These are phyloP conservation scores for Fusarium heterosporum DNA, from an alignment of 2,329 filamentous ascomycete species.

Conservation along the genomic window DNA sequence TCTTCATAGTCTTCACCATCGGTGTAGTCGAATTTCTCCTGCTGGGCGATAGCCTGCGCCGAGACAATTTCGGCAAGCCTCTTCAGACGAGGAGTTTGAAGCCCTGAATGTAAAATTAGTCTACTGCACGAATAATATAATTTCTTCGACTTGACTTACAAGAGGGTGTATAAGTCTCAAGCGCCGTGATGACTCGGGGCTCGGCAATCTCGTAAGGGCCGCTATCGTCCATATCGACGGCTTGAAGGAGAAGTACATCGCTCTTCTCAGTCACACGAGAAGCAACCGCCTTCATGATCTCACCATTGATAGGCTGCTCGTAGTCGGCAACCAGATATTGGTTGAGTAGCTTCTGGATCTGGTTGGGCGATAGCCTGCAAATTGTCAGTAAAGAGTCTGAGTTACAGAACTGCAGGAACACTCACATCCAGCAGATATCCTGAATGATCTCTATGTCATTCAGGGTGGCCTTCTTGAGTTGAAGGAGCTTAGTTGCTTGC, in stretches of 20 bases:
- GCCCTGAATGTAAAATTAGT: constrained; percentile 69
- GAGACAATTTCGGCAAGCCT: constrained; percentile 98
- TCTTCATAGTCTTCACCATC: constrained; percentile 59
- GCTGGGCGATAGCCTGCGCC: constrained; percentile 94
- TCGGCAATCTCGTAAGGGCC: constrained; percentile 99
- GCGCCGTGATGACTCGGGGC: constrained; percentile 91
- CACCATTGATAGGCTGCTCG: constrained; percentile 98
- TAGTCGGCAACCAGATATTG: constrained; percentile 99
- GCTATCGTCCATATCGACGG: constrained; percentile 99
- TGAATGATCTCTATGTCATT: constrained; percentile 99
- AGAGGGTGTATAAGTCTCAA: constrained; percentile 98
- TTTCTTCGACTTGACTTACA: constrained; percentile 69
- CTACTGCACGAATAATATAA: constrained; percentile 16
- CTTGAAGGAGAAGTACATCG: constrained; percentile 90
- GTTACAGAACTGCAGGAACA: constrained; percentile 38
- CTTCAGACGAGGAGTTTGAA: constrained; percentile 95
- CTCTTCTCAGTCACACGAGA: constrained; percentile 98
- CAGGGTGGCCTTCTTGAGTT: constrained; percentile 97
- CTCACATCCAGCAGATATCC: constrained; percentile 99
- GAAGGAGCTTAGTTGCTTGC: constrained; percentile 98
- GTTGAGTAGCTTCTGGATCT: constrained; percentile 98
- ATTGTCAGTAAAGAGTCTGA: constrained; percentile 18
- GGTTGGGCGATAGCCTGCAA: constrained; percentile 90
- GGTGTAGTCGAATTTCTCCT: constrained; percentile 80
- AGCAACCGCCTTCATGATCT: constrained; percentile 99